phyloP scores from a whole-genome alignment of 2,329 filamentous ascomycete species.

The Blastomyces silverae region DNA sequence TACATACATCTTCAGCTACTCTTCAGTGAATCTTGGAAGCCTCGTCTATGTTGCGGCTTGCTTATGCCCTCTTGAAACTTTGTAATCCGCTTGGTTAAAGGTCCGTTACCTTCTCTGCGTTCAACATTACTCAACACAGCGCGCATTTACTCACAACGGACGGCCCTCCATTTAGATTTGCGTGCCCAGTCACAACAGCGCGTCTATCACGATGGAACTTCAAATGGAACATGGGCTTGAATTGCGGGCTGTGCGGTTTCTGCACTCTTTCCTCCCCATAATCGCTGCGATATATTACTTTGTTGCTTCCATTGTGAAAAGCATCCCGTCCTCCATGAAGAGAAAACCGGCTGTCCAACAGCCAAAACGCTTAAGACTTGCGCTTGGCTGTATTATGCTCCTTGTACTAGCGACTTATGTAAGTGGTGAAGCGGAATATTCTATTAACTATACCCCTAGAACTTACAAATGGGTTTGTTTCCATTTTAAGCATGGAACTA shows the following conservation, averaged over 20 bases:
- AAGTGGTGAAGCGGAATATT: conserved; percentile 19
- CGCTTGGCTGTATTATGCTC: conserved; percentile 40
- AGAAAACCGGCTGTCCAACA: conserved; percentile 33
- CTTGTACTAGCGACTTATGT: conserved; percentile 39
- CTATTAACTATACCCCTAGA: not conserved
- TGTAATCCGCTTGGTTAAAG: not conserved
- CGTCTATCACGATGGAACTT: conserved; percentile 12
- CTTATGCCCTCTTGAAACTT: not conserved
- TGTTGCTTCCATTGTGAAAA: conserved; percentile 45
- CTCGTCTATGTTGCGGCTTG: not conserved
- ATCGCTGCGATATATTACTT: conserved; percentile 54
- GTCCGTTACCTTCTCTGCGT: not conserved
- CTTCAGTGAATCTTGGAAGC: not conserved
- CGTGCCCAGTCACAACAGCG: not conserved
- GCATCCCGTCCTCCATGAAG: conserved; percentile 49
- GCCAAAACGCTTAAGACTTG: conserved; percentile 38
- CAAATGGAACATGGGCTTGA: conserved; percentile 6
- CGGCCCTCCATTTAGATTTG: not conserved
- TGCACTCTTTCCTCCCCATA: conserved; percentile 38
- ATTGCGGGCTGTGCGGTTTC: conserved; percentile 13
- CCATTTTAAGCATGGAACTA: not conserved
- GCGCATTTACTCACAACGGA: not conserved
- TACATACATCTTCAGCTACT: not conserved
- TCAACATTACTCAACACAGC: not conserved
- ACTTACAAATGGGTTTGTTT: not conserved